Percentiles rank a stretch among this genome's conserved stretches.
These are phyloP conservation scores for Silene noctiflora DNA, from an alignment of 179 eudicot species.

Conservation along the genomic window DNA sequence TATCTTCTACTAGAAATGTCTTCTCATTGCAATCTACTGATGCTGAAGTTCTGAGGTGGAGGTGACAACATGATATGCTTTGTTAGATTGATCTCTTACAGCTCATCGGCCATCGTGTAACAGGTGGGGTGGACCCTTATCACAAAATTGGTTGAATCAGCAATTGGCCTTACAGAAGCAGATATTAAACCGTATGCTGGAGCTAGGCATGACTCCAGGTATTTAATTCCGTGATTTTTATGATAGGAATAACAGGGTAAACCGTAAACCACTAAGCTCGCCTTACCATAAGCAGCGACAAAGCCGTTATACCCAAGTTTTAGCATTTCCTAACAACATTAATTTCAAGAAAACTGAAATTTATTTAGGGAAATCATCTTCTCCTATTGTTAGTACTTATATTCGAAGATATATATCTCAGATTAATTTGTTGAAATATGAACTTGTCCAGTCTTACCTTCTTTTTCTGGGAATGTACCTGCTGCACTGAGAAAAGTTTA, in stretches of 20 bases:
- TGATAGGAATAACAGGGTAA: not conserved
- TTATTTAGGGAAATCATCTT: not conserved
- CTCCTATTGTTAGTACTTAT: not conserved
- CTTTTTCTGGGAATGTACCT: slow-evolving; percentile 97
- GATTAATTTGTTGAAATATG: slow-evolving; percentile 6
- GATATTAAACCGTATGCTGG: slow-evolving; percentile 80
- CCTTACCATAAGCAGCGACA: not conserved
- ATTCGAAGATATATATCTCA: not conserved
- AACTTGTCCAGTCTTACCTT: slow-evolving; percentile 66
- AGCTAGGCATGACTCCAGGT: slow-evolving; percentile 99
- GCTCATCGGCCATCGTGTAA: slow-evolving; percentile 13
- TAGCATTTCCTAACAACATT: not conserved
- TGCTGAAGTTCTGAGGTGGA: not conserved
- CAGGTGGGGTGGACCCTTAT: slow-evolving; percentile 99
- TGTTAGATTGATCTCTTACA: slow-evolving; percentile 14
- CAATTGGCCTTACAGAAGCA: slow-evolving; percentile 77
- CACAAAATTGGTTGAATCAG: slow-evolving; percentile 86
- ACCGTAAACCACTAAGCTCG: not conserved
- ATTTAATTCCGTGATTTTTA: slow-evolving; percentile 11
- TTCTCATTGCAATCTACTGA: not conserved
- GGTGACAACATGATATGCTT: not conserved
- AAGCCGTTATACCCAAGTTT: not conserved
- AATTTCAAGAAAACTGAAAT: not conserved
- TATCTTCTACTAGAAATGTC: slow-evolving; percentile 4
- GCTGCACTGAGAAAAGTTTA: slow-evolving; percentile 65